phyloP scores from a whole-genome alignment of 371 early-diverging fungal genomes.

The Ordospora pajunii region DNA sequence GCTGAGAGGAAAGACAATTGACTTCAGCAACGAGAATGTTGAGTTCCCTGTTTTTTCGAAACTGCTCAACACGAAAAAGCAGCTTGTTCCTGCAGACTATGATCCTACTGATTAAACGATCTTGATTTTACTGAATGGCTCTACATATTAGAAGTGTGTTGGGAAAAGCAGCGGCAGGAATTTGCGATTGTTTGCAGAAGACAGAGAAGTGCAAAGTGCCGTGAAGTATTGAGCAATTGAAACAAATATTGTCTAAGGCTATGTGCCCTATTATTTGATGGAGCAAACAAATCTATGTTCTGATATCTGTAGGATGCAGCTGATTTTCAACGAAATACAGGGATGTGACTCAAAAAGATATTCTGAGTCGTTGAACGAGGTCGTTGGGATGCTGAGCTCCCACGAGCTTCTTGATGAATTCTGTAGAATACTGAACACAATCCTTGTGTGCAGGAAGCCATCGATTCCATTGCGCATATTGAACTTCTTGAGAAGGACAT shows the following conservation, averaged over 20 bases:
- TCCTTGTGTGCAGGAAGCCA: constrained; percentile 16
- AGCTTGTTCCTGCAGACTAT: constrained; percentile 25
- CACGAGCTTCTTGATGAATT: not conserved
- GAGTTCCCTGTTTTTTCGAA: constrained; percentile 47
- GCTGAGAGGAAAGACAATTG: constrained; percentile 44
- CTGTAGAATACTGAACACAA: constrained; percentile 1
- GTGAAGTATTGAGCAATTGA: no score
- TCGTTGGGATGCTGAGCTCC: not conserved
- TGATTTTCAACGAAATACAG: constrained; percentile 47
- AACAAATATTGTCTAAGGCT: not conserved
- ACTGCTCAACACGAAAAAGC: constrained; percentile 12
- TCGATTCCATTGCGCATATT: constrained; percentile 27
- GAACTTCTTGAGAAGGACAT: constrained; percentile 19
- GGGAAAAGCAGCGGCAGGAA: not conserved
- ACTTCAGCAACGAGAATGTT: constrained; percentile 45
- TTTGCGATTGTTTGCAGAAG: not conserved
- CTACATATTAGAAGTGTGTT: not conserved
- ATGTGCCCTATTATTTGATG: not conserved
- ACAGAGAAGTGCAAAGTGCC: no score
- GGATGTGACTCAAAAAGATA: constrained; percentile 2
- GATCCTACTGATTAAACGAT: constrained; percentile 40
- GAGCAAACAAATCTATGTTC: not conserved
- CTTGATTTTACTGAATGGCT: not conserved
- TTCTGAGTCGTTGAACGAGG: not conserved
- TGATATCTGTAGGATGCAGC: not conserved